A percentile compares a stretch with the other conserved stretches of the same genome.
Conservation (phyloP, 139 green algal genomes). For the Picochlorum sp. region DNA sequence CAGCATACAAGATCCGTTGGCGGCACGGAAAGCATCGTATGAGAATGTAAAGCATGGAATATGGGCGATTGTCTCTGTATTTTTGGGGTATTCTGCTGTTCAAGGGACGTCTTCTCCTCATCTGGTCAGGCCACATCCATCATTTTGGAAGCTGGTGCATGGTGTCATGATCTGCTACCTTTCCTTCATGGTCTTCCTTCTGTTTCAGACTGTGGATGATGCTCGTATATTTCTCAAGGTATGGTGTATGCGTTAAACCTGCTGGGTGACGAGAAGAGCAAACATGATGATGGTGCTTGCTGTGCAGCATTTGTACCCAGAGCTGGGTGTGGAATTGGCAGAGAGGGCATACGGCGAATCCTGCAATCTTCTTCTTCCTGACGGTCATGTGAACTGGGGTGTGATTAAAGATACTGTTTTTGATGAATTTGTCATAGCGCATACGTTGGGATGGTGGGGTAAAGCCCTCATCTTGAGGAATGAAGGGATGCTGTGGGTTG, state of each 20-base stretch:
- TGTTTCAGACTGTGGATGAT: conserved; percentile 70
- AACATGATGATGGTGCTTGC: neutral
- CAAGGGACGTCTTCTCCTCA: conserved; percentile 54
- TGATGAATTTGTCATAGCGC: conserved; percentile 89
- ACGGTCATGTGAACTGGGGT: conserved; percentile 48
- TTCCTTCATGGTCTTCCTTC: conserved; percentile 69
- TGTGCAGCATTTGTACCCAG: conserved; percentile 64
- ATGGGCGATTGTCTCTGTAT: conserved; percentile 45
- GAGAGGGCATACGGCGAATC: conserved; percentile 70
- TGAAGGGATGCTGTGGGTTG: conserved; percentile 52
- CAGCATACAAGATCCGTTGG: conserved; percentile 3
- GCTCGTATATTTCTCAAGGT: conserved; percentile 64
- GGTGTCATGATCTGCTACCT: conserved; percentile 74
- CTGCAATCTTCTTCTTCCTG: conserved; percentile 60
- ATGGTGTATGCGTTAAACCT: neutral
- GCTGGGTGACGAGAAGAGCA: neutral
- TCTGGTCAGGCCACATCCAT: conserved; percentile 83
- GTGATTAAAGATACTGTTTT: conserved; percentile 62
- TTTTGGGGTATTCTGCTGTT: conserved; percentile 58
- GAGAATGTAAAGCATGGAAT: conserved; percentile 42
- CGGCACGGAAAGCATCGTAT: conserved; percentile 8
- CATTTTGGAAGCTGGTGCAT: conserved; percentile 77
- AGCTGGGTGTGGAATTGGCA: conserved; percentile 60
- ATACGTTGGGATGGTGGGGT: conserved; percentile 71
- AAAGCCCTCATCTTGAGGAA: conserved; percentile 79